These are phyloP conservation scores for Gloeopeniophorella convolvens DNA, from an alignment of 768 basidiomycete genomes.

Conservation along the genomic window DNA sequence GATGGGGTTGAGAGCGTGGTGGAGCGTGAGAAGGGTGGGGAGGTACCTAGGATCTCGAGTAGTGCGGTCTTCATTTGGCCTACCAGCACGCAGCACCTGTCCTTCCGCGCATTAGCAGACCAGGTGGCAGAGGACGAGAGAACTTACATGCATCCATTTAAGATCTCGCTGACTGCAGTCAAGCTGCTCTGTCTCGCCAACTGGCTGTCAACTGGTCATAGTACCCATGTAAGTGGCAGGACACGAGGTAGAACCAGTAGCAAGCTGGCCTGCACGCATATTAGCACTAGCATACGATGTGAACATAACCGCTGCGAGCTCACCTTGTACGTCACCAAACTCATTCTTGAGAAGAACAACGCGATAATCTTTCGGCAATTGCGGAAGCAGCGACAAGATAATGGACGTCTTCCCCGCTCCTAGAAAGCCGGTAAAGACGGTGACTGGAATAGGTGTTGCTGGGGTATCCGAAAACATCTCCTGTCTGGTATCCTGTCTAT, in stretches of 20 bases:
- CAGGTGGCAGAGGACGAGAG: not conserved
- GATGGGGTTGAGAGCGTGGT: not conserved
- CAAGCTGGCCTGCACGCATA: too few species aligned
- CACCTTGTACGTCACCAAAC: conserved; percentile 90
- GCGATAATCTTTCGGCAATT: conserved; percentile 79
- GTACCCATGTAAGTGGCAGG: too few species aligned
- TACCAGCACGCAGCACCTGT: conserved; percentile 88
- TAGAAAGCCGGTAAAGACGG: conserved; percentile 93
- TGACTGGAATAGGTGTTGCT: conserved; percentile 61
- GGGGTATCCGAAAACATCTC: not conserved
- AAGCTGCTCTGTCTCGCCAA: conserved; percentile 80
- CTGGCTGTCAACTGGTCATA: conserved; percentile 72
- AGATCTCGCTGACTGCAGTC: conserved; percentile 84
- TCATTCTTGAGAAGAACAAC: conserved; percentile 94
- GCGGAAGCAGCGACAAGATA: conserved; percentile 77
- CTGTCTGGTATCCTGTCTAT: too few species aligned
- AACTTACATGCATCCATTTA: conserved; percentile 91
- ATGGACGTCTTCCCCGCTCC: conserved; percentile 77
- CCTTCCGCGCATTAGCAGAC: conserved; percentile 4
- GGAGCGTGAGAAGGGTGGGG: not conserved
- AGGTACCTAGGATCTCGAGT: conserved; percentile 73
- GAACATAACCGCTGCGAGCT: too few species aligned
- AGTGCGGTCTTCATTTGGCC: conserved; percentile 92
- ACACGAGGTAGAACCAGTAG: too few species aligned
- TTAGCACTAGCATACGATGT: too few species aligned